A percentile compares a stretch with the other conserved stretches of the same genome.
Conservation (phyloP, 495 filamentous ascomycete genomes). For the Penicillium lividum region DNA sequence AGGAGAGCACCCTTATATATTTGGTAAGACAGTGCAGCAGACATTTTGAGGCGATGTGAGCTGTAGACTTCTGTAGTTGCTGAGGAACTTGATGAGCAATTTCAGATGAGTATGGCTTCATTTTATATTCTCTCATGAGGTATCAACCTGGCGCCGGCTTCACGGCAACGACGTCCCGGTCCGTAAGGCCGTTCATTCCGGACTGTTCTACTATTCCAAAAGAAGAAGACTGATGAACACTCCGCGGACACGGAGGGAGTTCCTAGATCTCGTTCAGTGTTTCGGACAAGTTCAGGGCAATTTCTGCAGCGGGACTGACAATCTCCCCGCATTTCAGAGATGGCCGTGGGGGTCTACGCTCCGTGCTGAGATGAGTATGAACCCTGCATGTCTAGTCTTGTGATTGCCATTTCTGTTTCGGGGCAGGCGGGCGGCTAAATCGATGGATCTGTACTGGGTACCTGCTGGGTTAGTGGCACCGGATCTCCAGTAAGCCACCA, state of each 20-base stretch:
- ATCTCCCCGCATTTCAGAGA: conserved; percentile 5
- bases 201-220: conserved; percentile 15
- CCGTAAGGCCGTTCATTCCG: conserved; percentile 16
- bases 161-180: conserved; percentile 10
- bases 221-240: conserved; percentile 14
- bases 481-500: not conserved
- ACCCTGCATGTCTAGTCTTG: not conserved
- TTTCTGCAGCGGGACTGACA: conserved; percentile 5
- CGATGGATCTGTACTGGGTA: not conserved
- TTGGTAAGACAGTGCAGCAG: conserved; percentile 23
- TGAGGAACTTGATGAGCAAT: conserved; percentile 5
- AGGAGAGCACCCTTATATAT: conserved; percentile 24
- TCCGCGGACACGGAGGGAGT: conserved; percentile 31
- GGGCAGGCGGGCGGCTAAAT: not conserved
- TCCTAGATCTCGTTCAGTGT: conserved; percentile 9
- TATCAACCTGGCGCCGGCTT: not conserved
- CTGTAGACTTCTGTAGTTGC: not conserved
- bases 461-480: not conserved
- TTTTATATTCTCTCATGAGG: conserved; percentile 1
- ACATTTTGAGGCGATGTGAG: conserved; percentile 15
- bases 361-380: conserved; percentile 8
- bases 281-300: conserved; percentile 6
- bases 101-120: not conserved
- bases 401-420: not conserved
- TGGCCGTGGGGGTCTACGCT: conserved; percentile 1